phyloP scores from a whole-genome alignment of 805 yeast species.

The Wickerhamomyces kurtzmanii region DNA sequence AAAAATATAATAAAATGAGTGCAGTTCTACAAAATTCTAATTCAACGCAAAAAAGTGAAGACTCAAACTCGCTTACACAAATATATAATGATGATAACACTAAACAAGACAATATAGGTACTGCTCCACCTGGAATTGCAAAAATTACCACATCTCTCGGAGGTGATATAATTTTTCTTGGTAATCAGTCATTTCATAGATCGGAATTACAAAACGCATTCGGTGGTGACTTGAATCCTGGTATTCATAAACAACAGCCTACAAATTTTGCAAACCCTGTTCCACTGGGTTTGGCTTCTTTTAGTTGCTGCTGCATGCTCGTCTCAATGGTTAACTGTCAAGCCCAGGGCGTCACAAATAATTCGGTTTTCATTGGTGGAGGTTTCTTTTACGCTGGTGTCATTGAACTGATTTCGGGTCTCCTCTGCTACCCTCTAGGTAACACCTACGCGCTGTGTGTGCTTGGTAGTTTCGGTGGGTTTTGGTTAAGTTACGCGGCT shows the following conservation, averaged over 20 bases:
- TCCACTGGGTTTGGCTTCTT: constrained; percentile 64
- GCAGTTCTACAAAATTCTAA: too few relatives aligned
- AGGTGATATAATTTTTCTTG: constrained; percentile 15
- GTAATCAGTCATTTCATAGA: constrained; percentile 23
- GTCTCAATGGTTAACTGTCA: constrained; percentile 52
- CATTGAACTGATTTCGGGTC: constrained; percentile 62
- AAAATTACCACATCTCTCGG: too few relatives aligned
- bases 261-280: constrained; percentile 38
- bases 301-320: constrained; percentile 48
- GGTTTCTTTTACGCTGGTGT: constrained; percentile 69
- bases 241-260: constrained; percentile 20
- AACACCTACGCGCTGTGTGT: constrained; percentile 67
- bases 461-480: constrained; percentile 47
- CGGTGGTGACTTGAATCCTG: constrained; percentile 43
- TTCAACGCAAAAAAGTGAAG: too few relatives aligned
- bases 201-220: constrained; percentile 47
- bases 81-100: too few relatives aligned
- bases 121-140: too few relatives aligned
- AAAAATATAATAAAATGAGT: too few relatives aligned
- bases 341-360: constrained; percentile 57
- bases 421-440: constrained; percentile 69
- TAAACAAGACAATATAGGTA: too few relatives aligned
- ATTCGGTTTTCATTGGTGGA: constrained; percentile 52
- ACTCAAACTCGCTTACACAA: too few relatives aligned
- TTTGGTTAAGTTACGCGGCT: constrained; percentile 71